Conservation (phyloP, 2,329 filamentous ascomycete genomes). For the Paradendryphiella salina region DNA sequence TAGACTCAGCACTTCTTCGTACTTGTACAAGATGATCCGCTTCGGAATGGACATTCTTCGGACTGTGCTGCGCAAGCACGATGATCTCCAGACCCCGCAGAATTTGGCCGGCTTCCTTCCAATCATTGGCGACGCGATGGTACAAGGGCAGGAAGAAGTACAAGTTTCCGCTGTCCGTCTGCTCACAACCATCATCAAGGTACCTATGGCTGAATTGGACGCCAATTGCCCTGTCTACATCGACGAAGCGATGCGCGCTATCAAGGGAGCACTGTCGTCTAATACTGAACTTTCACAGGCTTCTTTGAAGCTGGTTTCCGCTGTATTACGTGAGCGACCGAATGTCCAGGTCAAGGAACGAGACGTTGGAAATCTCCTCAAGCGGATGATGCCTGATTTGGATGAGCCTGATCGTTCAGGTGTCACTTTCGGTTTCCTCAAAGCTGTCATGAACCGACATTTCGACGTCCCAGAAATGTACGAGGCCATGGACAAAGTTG, state of each 20-base stretch:
- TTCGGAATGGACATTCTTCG: constrained; percentile 89
- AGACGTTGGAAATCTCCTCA: constrained; percentile 79
- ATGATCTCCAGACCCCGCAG: constrained; percentile 73
- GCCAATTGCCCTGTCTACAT: constrained; percentile 76
- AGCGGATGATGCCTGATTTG: constrained; percentile 81
- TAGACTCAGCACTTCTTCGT: constrained; percentile 72
- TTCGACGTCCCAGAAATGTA: constrained; percentile 87
- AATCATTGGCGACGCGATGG: constrained; percentile 82
- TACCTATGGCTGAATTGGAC: constrained; percentile 72
- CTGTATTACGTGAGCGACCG: constrained; percentile 78
- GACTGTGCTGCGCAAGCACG: constrained; percentile 82
- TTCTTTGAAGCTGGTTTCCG: constrained; percentile 82
- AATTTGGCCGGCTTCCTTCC: constrained; percentile 87
- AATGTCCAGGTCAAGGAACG: constrained; percentile 77
- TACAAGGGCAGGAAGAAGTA: constrained; percentile 87
- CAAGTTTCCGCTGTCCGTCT: constrained; percentile 85
- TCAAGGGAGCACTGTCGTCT: constrained; percentile 76
- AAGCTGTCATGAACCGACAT: constrained; percentile 81
- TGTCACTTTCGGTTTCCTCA: constrained; percentile 91
- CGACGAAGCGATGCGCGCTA: constrained; percentile 79
- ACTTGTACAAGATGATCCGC: constrained; percentile 82
- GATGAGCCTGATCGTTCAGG: constrained; percentile 92
- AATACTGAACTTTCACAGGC: constrained; percentile 84
- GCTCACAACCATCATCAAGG: constrained; percentile 81
- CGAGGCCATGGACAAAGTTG: constrained; percentile 79